phyloP scores from a whole-genome alignment of 441 rosid species.

The Adansonia grandidieri region DNA sequence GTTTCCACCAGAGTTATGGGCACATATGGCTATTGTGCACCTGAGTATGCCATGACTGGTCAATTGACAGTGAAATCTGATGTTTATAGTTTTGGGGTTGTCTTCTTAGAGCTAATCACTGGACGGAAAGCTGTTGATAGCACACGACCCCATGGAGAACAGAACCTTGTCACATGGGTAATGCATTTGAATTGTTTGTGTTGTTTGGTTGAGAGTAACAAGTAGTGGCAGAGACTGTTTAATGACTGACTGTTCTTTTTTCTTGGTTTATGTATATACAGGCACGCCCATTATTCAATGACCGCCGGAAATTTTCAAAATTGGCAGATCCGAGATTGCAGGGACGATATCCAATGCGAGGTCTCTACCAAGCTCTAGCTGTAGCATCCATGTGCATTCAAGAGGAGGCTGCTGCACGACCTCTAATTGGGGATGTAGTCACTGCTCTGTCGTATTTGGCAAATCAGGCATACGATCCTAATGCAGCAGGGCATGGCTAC shows the following conservation, averaged over 20 bases:
- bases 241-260: conserved; percentile 21
- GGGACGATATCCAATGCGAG: conserved; percentile 83
- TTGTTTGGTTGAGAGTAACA: background rate
- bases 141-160: conserved; percentile 85
- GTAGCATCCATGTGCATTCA: conserved; percentile 99
- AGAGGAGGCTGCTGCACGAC: conserved; percentile 94
- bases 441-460: conserved; percentile 93
- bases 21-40: conserved; percentile 69
- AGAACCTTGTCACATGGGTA: conserved; percentile 94
- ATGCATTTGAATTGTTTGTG: conserved; percentile 21
- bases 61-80: conserved; percentile 97
- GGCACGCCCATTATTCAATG: conserved; percentile 90
- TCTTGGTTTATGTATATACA: conserved; percentile 39
- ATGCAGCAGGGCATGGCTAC: conserved; percentile 37
- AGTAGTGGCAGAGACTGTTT: background rate
- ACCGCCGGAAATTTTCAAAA: conserved; percentile 73
- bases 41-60: conserved; percentile 98
- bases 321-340: conserved; percentile 79
- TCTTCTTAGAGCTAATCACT: conserved; percentile 87
- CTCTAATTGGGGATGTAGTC: conserved; percentile 90
- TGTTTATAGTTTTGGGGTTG: conserved; percentile 94
- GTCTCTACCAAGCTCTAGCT: conserved; percentile 91
- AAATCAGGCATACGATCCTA: conserved; percentile 83
- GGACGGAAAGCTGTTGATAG: conserved; percentile 93
- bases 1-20: conserved; percentile 51